These are phyloP conservation scores for Fusarium duplospermum DNA, from an alignment of 2,329 filamentous ascomycete genomes.

Conservation along the genomic window DNA sequence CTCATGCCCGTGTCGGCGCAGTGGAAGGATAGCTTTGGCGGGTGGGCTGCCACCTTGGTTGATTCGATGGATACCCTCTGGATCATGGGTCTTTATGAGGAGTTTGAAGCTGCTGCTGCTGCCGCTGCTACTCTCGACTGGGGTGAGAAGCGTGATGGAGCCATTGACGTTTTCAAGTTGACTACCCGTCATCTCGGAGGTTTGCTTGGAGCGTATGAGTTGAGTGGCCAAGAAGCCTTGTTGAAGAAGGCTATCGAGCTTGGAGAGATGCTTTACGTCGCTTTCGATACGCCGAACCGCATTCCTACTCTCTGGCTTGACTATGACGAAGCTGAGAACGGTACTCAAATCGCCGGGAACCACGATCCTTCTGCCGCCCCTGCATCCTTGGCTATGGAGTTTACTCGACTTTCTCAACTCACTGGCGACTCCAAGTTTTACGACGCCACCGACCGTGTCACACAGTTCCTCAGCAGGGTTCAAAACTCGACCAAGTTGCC, in stretches of 20 bases:
- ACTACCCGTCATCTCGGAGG: slow-evolving; percentile 67
- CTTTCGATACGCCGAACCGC: slow-evolving; percentile 66
- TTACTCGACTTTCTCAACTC: slow-evolving; percentile 79
- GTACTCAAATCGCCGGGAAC: slow-evolving; percentile 61
- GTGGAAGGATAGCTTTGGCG: slow-evolving; percentile 62
- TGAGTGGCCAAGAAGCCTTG: slow-evolving; percentile 58
- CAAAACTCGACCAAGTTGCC: slow-evolving; percentile 78
- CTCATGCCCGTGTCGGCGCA: slow-evolving; percentile 60
- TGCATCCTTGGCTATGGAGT: slow-evolving; percentile 79
- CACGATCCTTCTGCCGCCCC: slow-evolving; percentile 61
- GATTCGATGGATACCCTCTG: slow-evolving; percentile 71
- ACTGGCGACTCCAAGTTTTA: slow-evolving; percentile 80
- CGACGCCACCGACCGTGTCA: slow-evolving; percentile 80
- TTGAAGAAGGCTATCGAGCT: slow-evolving; percentile 63
- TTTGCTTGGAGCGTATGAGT: slow-evolving; percentile 62
- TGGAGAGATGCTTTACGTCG: slow-evolving; percentile 65
- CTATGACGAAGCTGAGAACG: slow-evolving; percentile 56
- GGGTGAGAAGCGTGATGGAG: slow-evolving; percentile 55
- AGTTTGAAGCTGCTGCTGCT: slow-evolving; percentile 65
- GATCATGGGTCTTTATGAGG: slow-evolving; percentile 70
- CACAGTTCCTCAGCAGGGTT: slow-evolving; percentile 73
- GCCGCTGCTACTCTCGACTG: slow-evolving; percentile 64
- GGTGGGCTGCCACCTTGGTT: slow-evolving; percentile 70
- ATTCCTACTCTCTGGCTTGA: slow-evolving; percentile 61
- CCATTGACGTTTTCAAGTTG: slow-evolving; percentile 66